These are phyloP conservation scores for Phlyctochytrium arcticum DNA, from an alignment of 192 early-diverging fungal genomes.

Conservation along the genomic window DNA sequence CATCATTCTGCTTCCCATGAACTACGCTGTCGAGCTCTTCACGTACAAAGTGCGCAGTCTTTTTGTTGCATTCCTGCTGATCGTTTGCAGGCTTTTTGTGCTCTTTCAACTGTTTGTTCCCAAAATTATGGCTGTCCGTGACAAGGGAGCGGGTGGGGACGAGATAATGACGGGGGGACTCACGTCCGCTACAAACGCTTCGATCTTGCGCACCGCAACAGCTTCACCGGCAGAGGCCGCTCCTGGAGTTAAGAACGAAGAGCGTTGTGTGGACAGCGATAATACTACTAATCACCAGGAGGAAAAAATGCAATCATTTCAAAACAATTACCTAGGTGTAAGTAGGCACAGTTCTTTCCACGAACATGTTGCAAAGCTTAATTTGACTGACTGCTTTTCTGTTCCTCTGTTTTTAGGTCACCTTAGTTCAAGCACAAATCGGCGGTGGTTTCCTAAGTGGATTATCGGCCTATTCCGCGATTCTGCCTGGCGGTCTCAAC, in stretches of 20 bases:
- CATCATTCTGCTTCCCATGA: neutral
- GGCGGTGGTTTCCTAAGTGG: neutral
- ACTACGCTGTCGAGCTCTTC: constrained; percentile 7
- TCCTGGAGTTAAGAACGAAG: too few relatives aligned
- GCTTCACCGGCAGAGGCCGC: too few relatives aligned
- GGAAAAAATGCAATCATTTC: neutral
- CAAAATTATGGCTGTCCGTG: neutral
- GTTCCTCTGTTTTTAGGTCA: neutral
- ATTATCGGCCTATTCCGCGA: constrained; percentile 7
- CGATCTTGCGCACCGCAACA: too few relatives aligned
- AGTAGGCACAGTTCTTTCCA: too few relatives aligned
- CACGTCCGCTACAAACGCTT: too few relatives aligned
- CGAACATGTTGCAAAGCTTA: too few relatives aligned
- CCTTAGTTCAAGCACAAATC: constrained; percentile 8
- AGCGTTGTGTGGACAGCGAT: too few relatives aligned
- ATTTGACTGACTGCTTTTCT: too few relatives aligned
- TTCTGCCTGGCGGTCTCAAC: neutral
- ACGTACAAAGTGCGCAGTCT: constrained; percentile 4
- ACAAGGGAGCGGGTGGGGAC: neutral
- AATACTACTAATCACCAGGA: neutral
- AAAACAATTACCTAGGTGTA: neutral
- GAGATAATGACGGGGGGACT: too few relatives aligned
- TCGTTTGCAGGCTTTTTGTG: constrained; percentile 1
- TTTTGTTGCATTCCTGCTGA: constrained; percentile 10
- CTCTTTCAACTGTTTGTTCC: constrained; percentile 1